Conservation (phyloP, 2,329 filamentous ascomycete species). For the Pyrenochaeta sp. region DNA sequence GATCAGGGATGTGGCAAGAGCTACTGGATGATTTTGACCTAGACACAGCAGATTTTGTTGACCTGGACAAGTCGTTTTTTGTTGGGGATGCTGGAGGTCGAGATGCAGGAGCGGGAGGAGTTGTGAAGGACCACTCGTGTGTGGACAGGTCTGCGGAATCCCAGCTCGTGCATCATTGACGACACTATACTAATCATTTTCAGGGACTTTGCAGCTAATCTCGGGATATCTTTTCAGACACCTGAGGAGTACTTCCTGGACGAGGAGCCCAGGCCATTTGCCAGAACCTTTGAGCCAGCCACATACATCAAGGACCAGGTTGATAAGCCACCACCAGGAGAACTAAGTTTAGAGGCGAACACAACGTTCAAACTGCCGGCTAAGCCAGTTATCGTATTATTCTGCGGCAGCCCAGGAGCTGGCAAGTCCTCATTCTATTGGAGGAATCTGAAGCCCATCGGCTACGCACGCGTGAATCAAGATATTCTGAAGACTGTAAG, state of each 20-base stretch:
- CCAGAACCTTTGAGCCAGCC: slow-evolving; percentile 74
- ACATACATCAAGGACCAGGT: slow-evolving; percentile 36
- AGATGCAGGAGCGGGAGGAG: slow-evolving; percentile 51
- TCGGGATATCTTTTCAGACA: slow-evolving; percentile 80
- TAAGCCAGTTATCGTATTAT: slow-evolving; percentile 77
- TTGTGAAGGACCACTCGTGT: slow-evolving; percentile 64
- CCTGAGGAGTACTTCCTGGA: slow-evolving; percentile 91
- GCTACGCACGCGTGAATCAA: slow-evolving; percentile 88
- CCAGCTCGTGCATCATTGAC: slow-evolving; percentile 13
- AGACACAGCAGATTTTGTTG: slow-evolving; percentile 63
- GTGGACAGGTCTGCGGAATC: slow-evolving; percentile 61
- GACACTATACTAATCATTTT: slow-evolving; percentile 18
- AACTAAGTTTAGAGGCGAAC: slow-evolving; percentile 35
- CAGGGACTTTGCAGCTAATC: slow-evolving; percentile 80
- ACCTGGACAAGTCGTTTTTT: slow-evolving; percentile 77
- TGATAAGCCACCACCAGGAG: slow-evolving; percentile 38
- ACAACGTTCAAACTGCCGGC: slow-evolving; percentile 65
- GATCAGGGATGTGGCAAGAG: slow-evolving; percentile 86
- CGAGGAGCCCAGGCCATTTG: slow-evolving; percentile 70
- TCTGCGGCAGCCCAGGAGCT: slow-evolving; percentile 86
- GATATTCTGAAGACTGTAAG: slow-evolving; percentile 78
- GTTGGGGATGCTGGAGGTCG: slow-evolving; percentile 81
- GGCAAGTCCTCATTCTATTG: slow-evolving; percentile 94
- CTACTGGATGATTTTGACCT: slow-evolving; percentile 62
- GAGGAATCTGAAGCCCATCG: slow-evolving; percentile 76